Conservation (phyloP, 495 filamentous ascomycete species). For the Articulospora tetracladia region DNA sequence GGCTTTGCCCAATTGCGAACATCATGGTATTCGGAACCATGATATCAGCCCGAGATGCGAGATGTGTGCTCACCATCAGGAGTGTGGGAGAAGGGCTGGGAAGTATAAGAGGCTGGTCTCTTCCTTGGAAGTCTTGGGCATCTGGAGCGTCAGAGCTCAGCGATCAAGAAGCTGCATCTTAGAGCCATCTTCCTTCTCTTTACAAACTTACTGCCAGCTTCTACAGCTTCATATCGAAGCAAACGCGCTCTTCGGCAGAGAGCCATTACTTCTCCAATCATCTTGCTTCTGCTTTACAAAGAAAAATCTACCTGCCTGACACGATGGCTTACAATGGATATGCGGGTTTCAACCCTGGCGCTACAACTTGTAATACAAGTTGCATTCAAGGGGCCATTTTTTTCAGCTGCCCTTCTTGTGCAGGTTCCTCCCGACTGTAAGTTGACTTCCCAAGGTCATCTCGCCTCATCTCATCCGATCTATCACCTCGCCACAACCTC, state of each 20-base stretch:
- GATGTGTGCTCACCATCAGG: neutral
- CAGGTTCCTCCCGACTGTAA: neutral
- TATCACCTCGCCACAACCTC: neutral
- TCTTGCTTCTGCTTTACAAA: neutral
- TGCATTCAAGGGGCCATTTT: neutral
- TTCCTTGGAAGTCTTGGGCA: neutral
- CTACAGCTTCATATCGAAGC: neutral
- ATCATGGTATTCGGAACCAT: neutral
- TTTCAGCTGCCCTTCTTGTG: neutral
- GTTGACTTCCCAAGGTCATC: neutral
- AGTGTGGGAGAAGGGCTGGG: neutral
- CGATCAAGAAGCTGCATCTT: neutral
- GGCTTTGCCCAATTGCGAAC: constrained; percentile 6
- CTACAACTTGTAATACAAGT: neutral
- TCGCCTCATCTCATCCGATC: neutral
- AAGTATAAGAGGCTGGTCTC: constrained; percentile 10
- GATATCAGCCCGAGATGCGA: constrained; percentile 12
- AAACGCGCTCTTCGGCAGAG: neutral
- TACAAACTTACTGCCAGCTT: neutral
- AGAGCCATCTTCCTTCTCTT: neutral
- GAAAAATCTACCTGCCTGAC: neutral
- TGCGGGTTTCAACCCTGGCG: neutral
- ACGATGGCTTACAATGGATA: neutral
- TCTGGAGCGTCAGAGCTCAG: neutral
- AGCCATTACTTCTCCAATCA: neutral